phyloP scores from a whole-genome alignment of 495 filamentous ascomycete genomes.

The Filosporella fistucella region DNA sequence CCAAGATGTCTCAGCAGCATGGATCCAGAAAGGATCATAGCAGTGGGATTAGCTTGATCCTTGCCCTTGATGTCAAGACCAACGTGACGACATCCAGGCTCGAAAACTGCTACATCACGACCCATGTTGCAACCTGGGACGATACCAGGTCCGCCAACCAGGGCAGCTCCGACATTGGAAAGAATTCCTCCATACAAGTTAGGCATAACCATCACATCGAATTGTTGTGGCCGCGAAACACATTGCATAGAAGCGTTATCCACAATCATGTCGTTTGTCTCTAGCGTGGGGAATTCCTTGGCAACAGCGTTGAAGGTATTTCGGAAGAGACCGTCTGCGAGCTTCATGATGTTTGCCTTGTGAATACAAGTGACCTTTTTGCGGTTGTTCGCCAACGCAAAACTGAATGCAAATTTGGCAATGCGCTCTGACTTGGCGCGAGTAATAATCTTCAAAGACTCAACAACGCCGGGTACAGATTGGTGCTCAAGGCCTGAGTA shows the following conservation, averaged over 20 bases:
- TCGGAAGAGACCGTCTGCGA: slow-evolving; percentile 97
- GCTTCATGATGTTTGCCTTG: slow-evolving; percentile 99
- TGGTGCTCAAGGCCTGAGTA: slow-evolving; percentile 99
- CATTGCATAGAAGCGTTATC: slow-evolving; percentile 99
- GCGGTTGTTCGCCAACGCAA: slow-evolving; percentile 95
- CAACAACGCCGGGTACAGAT: slow-evolving; percentile 92
- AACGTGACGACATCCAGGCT: slow-evolving; percentile 97
- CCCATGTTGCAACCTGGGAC: slow-evolving; percentile 99
- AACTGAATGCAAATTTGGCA: slow-evolving; percentile 96
- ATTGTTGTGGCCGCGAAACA: slow-evolving; percentile 92
- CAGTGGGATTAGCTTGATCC: slow-evolving; percentile 97
- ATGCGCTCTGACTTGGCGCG: slow-evolving; percentile 98
- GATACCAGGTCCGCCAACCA: slow-evolving; percentile 96
- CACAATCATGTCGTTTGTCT: slow-evolving; percentile 98
- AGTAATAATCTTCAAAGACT: slow-evolving; percentile 99
- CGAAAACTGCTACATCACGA: slow-evolving; percentile 95
- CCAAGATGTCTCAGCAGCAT: slow-evolving; percentile 97
- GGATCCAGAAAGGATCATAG: slow-evolving; percentile 86
- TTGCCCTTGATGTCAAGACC: slow-evolving; percentile 99
- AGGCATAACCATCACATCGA: slow-evolving; percentile 99
- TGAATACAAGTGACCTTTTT: slow-evolving; percentile 99
- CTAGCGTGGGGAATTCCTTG: slow-evolving; percentile 87
- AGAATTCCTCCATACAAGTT: slow-evolving; percentile 98
- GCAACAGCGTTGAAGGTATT: slow-evolving; percentile 91
- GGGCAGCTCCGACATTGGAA: slow-evolving; percentile 96